phyloP scores from a whole-genome alignment of 352 stramenopile species.

The Thalassiosira mediterranea region DNA sequence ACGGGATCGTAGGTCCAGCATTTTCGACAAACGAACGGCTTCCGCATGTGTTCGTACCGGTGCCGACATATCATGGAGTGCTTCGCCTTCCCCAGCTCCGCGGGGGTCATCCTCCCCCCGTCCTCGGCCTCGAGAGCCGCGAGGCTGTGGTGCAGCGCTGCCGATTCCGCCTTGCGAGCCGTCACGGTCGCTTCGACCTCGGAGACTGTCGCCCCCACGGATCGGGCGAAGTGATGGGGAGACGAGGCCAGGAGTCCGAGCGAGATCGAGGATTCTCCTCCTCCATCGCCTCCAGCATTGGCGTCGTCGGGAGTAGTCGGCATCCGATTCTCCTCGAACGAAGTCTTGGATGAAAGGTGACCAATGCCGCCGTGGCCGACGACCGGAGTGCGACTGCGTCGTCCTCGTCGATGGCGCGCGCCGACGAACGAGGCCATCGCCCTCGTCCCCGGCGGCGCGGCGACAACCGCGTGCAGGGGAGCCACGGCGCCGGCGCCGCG shows the following conservation, averaged over 20 bases:
- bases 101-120: neutral
- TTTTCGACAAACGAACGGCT: slow-evolving; percentile 61
- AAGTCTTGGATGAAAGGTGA: too few relatives aligned
- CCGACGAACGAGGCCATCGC: too few relatives aligned
- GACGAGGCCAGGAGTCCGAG: slow-evolving; percentile 38
- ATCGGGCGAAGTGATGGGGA: slow-evolving; percentile 35
- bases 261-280: slow-evolving; percentile 1
- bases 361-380: too few relatives aligned
- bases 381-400: too few relatives aligned
- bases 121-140: slow-evolving; percentile 20
- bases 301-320: too few relatives aligned
- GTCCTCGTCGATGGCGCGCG: too few relatives aligned
- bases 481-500: too few relatives aligned
- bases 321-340: too few relatives aligned
- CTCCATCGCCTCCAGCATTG: too few relatives aligned
- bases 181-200: slow-evolving; percentile 38
- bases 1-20: slow-evolving; percentile 63
- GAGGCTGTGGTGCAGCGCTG: slow-evolving; percentile 13
- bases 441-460: too few relatives aligned
- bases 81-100: slow-evolving; percentile 39
- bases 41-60: slow-evolving; percentile 40
- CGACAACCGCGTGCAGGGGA: too few relatives aligned
- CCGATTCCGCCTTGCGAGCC: slow-evolving; percentile 15
- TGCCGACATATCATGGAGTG: slow-evolving; percentile 60
- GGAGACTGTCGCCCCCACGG: slow-evolving; percentile 38